phyloP scores from a whole-genome alignment of 345 rosid species.

The Citrus glauca region DNA sequence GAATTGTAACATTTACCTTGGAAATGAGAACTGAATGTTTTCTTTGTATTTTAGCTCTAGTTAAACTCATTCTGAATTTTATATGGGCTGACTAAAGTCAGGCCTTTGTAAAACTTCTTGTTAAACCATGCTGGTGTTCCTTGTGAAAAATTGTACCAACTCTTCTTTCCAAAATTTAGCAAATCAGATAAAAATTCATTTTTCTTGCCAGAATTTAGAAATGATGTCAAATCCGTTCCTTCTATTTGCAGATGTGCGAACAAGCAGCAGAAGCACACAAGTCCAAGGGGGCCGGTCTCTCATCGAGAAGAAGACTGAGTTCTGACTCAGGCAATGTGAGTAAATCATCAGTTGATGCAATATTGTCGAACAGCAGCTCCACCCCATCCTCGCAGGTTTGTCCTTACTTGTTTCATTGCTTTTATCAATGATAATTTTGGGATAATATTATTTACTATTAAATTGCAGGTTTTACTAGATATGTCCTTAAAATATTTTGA shows the following conservation, averaged over 20 bases:
- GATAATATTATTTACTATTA: not conserved
- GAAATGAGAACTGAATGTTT: not conserved
- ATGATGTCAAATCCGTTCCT: conserved; percentile 9
- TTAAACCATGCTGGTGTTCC: not conserved
- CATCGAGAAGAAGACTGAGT: conserved; percentile 72
- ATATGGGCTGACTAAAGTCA: not conserved
- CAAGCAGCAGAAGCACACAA: conserved; percentile 96
- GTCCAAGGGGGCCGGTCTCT: conserved; percentile 56
- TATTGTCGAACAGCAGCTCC: conserved; percentile 59
- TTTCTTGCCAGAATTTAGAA: not conserved
- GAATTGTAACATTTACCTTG: not conserved
- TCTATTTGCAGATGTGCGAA: conserved; percentile 77
- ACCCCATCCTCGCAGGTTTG: conserved; percentile 58
- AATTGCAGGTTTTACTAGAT: not conserved
- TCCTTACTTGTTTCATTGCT: not conserved
- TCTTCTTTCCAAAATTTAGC: not conserved
- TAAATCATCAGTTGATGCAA: conserved; percentile 88
- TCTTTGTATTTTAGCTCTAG: not conserved
- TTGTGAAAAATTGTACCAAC: not conserved
- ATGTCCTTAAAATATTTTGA: not conserved
- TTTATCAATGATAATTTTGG: not conserved
- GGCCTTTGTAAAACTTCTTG: not conserved
- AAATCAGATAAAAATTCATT: not conserved
- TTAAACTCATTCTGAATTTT: not conserved
- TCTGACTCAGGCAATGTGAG: conserved; percentile 53